Conservation (phyloP, 164 flowering plant genomes). For the Euptelea pleiosperma region DNA sequence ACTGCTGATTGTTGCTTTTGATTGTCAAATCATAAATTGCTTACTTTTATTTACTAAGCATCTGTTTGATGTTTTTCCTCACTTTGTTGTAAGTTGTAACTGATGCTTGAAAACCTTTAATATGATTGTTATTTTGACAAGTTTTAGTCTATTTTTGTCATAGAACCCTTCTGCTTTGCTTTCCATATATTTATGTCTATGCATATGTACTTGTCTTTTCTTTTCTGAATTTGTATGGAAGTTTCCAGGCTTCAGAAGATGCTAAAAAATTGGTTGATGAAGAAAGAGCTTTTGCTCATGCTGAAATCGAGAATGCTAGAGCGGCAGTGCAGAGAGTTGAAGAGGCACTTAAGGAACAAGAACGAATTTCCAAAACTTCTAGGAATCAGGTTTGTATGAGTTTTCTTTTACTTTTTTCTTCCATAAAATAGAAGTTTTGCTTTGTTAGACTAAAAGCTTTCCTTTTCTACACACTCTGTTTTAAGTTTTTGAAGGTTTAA, state of each 20-base stretch:
- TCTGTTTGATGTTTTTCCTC: too few relatives aligned
- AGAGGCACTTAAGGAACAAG: constrained; percentile 84
- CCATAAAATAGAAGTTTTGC: neutral
- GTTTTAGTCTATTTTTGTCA: too few relatives aligned
- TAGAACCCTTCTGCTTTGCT: too few relatives aligned
- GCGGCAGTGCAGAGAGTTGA: constrained; percentile 92
- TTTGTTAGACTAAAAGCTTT: neutral
- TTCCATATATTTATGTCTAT: too few relatives aligned
- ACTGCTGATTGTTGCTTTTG: too few relatives aligned
- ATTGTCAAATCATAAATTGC: too few relatives aligned
- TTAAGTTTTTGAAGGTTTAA: too few relatives aligned
- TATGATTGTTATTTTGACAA: too few relatives aligned
- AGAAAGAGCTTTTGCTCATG: constrained; percentile 94
- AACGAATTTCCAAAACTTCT: constrained; percentile 51
- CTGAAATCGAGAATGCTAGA: constrained; percentile 92
- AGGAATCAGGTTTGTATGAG: constrained; percentile 68
- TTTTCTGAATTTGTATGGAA: neutral
- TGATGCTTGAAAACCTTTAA: too few relatives aligned
- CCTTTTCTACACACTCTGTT: neutral
- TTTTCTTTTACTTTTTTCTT: too few relatives aligned
- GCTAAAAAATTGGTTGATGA: constrained; percentile 82
- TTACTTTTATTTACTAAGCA: too few relatives aligned
- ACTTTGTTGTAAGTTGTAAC: too few relatives aligned
- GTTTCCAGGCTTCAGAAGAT: constrained; percentile 88
- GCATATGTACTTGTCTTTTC: neutral